Evolutionary conservation across 208 protist species (phyloP).

Genomic region (Leishmania amazonensis): DNA sequence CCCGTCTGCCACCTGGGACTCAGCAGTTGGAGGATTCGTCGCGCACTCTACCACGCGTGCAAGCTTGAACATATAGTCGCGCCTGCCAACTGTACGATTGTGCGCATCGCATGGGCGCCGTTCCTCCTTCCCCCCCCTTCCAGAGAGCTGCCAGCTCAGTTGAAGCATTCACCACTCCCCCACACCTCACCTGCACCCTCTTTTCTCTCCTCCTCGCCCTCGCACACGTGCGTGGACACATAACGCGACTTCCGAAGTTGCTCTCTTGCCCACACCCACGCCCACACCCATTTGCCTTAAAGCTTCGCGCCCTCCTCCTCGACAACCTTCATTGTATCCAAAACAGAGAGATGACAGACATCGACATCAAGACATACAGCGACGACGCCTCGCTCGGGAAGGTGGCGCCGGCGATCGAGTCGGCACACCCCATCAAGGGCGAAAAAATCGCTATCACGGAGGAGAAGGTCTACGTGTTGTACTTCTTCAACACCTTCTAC

Average conservation of each 20-base stretch:
- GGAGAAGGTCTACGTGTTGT: slow-evolving; percentile 85
- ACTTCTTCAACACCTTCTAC: slow-evolving; percentile 94
- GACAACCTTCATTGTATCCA: too few species aligned
- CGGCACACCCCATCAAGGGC: slow-evolving; percentile 73
- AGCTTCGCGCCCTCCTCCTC: neutral
- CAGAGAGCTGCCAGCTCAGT: neutral
- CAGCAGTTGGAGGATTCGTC: neutral
- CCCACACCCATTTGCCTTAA: neutral
- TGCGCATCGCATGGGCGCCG: neutral
- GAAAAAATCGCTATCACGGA: slow-evolving; percentile 53
- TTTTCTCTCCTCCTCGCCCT: neutral
- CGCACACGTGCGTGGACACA: neutral
- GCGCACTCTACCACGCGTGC: neutral
- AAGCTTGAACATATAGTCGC: neutral
- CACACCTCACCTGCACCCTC: neutral
- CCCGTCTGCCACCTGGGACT: neutral
- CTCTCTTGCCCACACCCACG: neutral
- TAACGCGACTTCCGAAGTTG: neutral
- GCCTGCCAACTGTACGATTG: neutral
- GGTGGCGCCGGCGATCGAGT: slow-evolving; percentile 60
- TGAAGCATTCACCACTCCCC: neutral
- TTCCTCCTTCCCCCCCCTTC: neutral
- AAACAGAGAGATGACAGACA: slow-evolving; percentile 57
- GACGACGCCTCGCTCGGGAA: slow-evolving; percentile 82
- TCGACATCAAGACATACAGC: slow-evolving; percentile 89